A percentile compares a stretch with the other conserved stretches of the same genome.
Conservation (phyloP, 179 eudicot genomes). For the Heliamphora pulchella region DNA sequence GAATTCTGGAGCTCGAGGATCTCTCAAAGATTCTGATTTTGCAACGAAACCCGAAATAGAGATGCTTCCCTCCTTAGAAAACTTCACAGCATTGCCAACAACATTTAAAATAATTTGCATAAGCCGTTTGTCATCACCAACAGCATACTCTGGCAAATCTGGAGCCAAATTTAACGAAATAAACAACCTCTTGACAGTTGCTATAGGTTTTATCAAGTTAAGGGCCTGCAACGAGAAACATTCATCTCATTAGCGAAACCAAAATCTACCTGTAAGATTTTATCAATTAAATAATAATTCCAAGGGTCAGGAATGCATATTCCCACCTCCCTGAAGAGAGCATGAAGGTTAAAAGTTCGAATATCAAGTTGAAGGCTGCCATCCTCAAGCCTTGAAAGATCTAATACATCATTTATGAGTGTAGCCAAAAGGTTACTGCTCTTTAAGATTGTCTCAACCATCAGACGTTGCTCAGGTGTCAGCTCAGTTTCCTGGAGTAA, state of each 20-base stretch:
- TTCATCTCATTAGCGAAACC: slow-evolving; percentile 14
- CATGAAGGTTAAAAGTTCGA: slow-evolving; percentile 62
- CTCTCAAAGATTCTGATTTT: slow-evolving; percentile 55
- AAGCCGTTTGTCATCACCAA: slow-evolving; percentile 87
- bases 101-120: slow-evolving; percentile 76
- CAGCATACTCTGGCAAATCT: slow-evolving; percentile 68
- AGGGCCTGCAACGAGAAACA: slow-evolving; percentile 47
- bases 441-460: slow-evolving; percentile 62
- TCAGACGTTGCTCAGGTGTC: slow-evolving; percentile 71
- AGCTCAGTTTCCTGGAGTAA: slow-evolving; percentile 73
- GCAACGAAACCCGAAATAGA: slow-evolving; percentile 49
- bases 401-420: slow-evolving; percentile 80
- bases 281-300: not conserved
- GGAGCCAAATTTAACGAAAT: slow-evolving; percentile 49
- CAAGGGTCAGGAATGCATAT: not conserved
- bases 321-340: slow-evolving; percentile 65
- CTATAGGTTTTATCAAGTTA: slow-evolving; percentile 72
- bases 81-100: slow-evolving; percentile 87
- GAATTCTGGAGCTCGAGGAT: slow-evolving; percentile 61
- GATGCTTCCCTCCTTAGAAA: slow-evolving; percentile 79
- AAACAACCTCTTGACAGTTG: slow-evolving; percentile 61
- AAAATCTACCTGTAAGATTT: slow-evolving; percentile 9
- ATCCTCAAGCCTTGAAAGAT: slow-evolving; percentile 92
- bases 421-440: slow-evolving; percentile 86
- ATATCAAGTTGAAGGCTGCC: slow-evolving; percentile 83